Base-by-base conservation (phyloP, 2,329 filamentous ascomycete genomes). In the Colletotrichum sidae region DNA sequence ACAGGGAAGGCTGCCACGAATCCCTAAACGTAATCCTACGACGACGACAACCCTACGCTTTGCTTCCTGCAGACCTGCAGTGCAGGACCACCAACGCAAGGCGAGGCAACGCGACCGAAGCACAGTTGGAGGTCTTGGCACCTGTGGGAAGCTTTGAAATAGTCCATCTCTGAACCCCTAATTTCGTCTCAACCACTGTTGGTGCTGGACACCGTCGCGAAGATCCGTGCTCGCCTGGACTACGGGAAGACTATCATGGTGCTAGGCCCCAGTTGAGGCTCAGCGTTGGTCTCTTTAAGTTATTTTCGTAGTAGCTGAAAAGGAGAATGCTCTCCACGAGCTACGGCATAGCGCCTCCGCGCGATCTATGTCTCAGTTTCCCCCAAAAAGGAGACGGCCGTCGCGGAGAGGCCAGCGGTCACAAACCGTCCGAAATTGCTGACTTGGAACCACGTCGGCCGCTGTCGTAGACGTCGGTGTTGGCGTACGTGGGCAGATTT, bases 151-250 rank as follows among this genome's bases (percentile, higher is more conserved):
- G 46, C 55, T 58, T 51, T 58, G 55, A 58, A 50, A n/a, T 45
- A n/a, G 37, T 15, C 42, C 25, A 38, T 58, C 55, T 58, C 51
- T 51, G 55, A 51, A 51, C 55, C 55, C 55, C n/a, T 58, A 38
- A 58, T 51, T 51, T 45, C 55, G 33, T 58, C 38, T 49, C 55
- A 45, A 50, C 8, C 10, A 34, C n/a, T 7, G 35, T 50, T 39
- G 53, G 12, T 33, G 33, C 46, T 17, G 33, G 25, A 17, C 25
- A 33, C 25, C 11, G 15, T 25, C 17, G 54, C n/a, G 34, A 13
- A 49, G 55, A 58, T 44, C 55, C 17, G 37, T 50, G 37, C 55
- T 10, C 17, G 10, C 2, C 37, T 47, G 35, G 37, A 25, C 4
- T 25, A 25, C 25, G 25, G 25, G 25, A 25, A 25, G 25, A 25